phyloP scores from a whole-genome alignment of 805 yeast genomes.

The Starmerella potacharoeniae region DNA sequence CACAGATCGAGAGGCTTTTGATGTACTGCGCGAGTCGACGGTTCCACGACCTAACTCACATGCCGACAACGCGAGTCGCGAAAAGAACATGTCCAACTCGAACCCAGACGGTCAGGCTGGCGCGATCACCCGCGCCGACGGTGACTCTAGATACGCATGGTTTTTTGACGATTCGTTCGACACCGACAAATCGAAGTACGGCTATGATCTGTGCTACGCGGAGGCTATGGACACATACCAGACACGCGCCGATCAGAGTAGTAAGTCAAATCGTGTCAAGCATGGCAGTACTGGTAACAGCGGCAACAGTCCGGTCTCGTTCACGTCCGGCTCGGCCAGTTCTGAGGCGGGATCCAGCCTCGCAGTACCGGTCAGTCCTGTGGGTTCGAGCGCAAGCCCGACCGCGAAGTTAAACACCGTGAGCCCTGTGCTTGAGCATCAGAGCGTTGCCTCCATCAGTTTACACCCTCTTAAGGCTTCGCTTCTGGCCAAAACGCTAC shows the following conservation, averaged over 20 bases:
- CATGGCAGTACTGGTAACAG: not conserved
- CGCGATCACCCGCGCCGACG: conserved; percentile 4
- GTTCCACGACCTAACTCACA: not conserved
- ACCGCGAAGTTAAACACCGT: not conserved
- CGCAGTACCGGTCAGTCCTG: not conserved
- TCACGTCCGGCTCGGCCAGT: not conserved
- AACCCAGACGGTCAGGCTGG: not conserved
- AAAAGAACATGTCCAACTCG: no score
- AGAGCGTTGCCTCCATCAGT: not conserved
- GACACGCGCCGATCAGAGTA: conserved; percentile 2
- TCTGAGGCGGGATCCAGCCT: not conserved
- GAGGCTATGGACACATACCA: conserved; percentile 12
- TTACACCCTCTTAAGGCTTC: not conserved
- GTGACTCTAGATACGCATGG: conserved; percentile 22
- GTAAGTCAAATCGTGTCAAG: not conserved
- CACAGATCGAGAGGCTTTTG: not conserved
- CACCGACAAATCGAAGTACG: conserved; percentile 20
- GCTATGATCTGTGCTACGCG: conserved; percentile 24
- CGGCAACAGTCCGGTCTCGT: not conserved
- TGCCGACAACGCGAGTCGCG: not conserved
- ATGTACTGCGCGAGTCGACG: not conserved
- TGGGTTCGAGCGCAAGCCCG: not conserved
- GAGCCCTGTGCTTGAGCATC: not conserved
- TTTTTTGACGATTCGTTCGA: conserved; percentile 24
- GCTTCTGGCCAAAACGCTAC: conserved; percentile 3